phyloP scores from a whole-genome alignment of 192 early-diverging fungal genomes.

The Coemansia asiatica region DNA sequence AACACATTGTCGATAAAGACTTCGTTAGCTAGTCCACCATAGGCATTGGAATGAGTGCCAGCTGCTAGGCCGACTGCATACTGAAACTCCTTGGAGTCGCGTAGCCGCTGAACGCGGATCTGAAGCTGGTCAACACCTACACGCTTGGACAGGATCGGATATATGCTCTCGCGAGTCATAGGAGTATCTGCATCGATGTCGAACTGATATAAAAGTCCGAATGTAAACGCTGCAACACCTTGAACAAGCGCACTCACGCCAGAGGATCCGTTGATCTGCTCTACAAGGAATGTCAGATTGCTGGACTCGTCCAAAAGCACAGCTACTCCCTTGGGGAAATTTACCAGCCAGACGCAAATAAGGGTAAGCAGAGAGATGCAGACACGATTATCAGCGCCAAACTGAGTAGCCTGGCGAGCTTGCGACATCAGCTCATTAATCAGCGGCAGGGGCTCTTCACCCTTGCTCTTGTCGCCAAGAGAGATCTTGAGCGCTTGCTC shows the following conservation, averaged over 20 bases:
- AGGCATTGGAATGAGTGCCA: constrained; percentile 63
- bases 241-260: constrained; percentile 84
- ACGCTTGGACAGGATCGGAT: constrained; percentile 81
- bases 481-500: constrained; percentile 70
- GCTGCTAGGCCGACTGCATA: constrained; percentile 66
- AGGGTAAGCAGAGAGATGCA: constrained; percentile 76
- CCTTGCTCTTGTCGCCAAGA: constrained; percentile 72
- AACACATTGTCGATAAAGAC: constrained; percentile 83
- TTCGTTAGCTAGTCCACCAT: constrained; percentile 61
- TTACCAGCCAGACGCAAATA: constrained; percentile 84
- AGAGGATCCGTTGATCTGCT: constrained; percentile 85
- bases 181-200: constrained; percentile 78
- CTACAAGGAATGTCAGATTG: constrained; percentile 89
- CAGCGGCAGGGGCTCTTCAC: constrained; percentile 80
- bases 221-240: constrained; percentile 83
- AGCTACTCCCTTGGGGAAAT: constrained; percentile 74
- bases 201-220: constrained; percentile 86
- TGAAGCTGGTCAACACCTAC: constrained; percentile 85
- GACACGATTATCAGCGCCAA: constrained; percentile 67
- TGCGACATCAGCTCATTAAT: constrained; percentile 82
- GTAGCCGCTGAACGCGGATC: constrained; percentile 78
- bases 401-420: constrained; percentile 61
- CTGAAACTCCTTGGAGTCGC: constrained; percentile 80
- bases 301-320: constrained; percentile 86
- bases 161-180: constrained; percentile 68